Evolutionary conservation across 495 filamentous ascomycete species (phyloP), one percentile per base, ranked within the genome.

Genomic region (Penicillium paxilli): DNA sequence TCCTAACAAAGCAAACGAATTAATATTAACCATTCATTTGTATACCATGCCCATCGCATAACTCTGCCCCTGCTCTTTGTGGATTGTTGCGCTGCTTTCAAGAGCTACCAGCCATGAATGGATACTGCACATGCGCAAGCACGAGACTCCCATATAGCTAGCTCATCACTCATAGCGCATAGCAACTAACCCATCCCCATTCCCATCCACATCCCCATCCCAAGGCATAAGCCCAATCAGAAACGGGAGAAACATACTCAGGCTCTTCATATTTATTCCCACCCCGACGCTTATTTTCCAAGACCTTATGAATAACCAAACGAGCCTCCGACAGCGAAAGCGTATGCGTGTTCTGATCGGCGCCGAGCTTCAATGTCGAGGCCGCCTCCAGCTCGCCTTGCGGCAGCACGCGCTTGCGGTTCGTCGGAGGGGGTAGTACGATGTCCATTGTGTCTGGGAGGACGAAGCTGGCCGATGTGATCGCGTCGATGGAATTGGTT

Each of bases 281-380:
- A 11, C 72, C 73, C 0, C 73, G 59, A 5, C 70, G 68, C 63
- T 78, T 78, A 58, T 78, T 89, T 35, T 88, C 80, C 49, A 95
- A 80, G 23, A 96, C 84, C 42, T 90, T 91, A 65, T 90, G 90
- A 58, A 98, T 90, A 59, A 97, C 85, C 30, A 96, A 81, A 54
- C 90, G 82, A n/a, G 93, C 92, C 66, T 96, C 94, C 11, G 88
- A 92, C 25, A 96, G 78, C 26, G 90, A 93, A 48, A 98, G 79
- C 2, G 89, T 89, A 59, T 92, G 90, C 30, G 92, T 90, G 65
- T 90, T 79, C 58, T 91, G 82, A 73, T 98, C 96, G 60, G 96
- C 93, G 70, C 94, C 94, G 23, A 98, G 89, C 62, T 83, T 86
- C 50, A 97, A 84, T 30, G 87, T 84, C 5, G 84, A 80, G 32